Percentiles rank a stretch among this genome's conserved stretches.
phyloP scores from a whole-genome alignment of 225 moss, liverwort and hornwort species.

The Neckera pumila region DNA sequence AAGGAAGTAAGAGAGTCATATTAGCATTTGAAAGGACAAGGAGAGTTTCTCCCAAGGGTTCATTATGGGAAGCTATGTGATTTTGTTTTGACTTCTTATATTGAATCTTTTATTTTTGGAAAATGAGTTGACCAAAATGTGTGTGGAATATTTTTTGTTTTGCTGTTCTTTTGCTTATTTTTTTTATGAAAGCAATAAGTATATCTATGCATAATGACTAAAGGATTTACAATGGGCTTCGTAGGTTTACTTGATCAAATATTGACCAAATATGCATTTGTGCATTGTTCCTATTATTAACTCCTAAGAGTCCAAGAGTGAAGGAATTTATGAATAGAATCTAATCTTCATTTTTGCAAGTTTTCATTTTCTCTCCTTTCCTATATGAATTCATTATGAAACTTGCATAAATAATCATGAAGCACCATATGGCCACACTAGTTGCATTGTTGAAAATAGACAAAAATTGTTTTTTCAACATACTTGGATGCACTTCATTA shows the following conservation, averaged over 20 bases:
- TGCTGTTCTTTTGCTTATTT: background rate
- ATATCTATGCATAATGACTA: background rate
- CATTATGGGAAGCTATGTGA: background rate
- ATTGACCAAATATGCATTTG: background rate
- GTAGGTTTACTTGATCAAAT: background rate
- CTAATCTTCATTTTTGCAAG: background rate
- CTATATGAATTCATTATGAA: background rate
- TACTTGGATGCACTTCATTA: background rate
- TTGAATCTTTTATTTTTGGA: background rate
- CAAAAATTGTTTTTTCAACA: background rate
- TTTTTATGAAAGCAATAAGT: background rate
- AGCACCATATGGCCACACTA: background rate
- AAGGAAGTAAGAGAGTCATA: background rate
- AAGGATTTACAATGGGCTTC: background rate
- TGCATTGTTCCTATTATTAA: background rate
- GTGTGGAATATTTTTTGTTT: background rate
- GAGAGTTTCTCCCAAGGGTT: fast-evolving
- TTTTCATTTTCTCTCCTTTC: background rate
- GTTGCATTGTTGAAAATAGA: background rate
- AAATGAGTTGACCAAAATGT: background rate
- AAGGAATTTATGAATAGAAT: background rate
- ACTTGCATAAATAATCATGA: background rate
- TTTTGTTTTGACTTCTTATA: background rate
- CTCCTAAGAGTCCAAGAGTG: fast-evolving
- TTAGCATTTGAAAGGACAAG: background rate